Evolutionary conservation across 495 filamentous ascomycete species (phyloP).

Genomic region (Xylaria scruposa): DNA sequence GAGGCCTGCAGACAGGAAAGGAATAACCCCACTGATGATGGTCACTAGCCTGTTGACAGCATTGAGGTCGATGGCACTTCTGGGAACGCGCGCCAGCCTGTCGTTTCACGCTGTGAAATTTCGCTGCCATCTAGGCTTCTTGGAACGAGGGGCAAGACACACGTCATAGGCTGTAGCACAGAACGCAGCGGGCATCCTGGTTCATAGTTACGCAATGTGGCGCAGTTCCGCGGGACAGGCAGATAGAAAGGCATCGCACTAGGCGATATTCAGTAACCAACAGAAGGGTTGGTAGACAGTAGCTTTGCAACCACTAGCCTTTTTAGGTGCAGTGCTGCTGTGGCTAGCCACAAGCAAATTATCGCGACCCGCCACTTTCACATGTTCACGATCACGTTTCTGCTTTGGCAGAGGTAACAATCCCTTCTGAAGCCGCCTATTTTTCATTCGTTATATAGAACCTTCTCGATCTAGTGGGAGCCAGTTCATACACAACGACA

Average conservation of each 20-base stretch:
- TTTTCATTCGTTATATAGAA: background rate
- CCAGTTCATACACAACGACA: background rate
- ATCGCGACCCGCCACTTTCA: background rate
- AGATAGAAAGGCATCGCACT: background rate
- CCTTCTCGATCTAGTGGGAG: slow-evolving; percentile 1
- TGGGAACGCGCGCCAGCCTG: too few species aligned
- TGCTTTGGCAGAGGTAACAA: background rate
- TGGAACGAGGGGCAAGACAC: slow-evolving; percentile 34
- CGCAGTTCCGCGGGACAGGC: background rate
- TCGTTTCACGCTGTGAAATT: background rate
- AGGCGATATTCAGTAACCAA: background rate
- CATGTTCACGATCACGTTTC: background rate
- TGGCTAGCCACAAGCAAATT: background rate
- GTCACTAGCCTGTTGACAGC: background rate
- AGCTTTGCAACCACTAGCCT: background rate
- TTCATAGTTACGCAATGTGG: slow-evolving; percentile 19
- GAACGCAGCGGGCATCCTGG: background rate
- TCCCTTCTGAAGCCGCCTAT: background rate
- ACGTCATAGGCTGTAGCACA: slow-evolving; percentile 28
- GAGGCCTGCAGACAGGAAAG: slow-evolving; percentile 5
- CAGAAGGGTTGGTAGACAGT: background rate
- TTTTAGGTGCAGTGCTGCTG: background rate
- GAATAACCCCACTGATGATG: background rate
- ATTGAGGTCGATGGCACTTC: background rate
- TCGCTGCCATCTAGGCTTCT: background rate